phyloP scores from a whole-genome alignment of 768 basidiomycete genomes.

The Floccularia luteovirens region DNA sequence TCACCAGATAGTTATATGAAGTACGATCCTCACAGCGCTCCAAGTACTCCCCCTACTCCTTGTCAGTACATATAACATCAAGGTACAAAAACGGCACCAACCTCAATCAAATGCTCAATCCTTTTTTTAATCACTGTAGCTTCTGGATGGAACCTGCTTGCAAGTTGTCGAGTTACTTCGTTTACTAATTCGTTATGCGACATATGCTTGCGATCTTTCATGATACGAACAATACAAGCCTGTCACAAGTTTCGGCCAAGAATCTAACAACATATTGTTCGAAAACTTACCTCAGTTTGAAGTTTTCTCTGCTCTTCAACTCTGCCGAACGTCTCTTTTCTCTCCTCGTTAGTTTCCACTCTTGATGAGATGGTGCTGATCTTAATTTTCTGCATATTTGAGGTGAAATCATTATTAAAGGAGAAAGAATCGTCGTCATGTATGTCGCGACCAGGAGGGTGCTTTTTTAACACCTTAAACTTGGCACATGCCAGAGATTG shows the following conservation, averaged over 20 bases:
- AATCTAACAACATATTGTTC: not conserved
- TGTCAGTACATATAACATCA: conserved; percentile 1
- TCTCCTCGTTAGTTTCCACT: conserved; percentile 80
- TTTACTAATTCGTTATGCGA: conserved; percentile 82
- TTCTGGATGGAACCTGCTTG: conserved; percentile 80
- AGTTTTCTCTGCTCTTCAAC: conserved; percentile 90
- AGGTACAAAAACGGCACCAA: conserved; percentile 22
- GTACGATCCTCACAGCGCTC: conserved; percentile 84
- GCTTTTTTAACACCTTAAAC: conserved; percentile 86
- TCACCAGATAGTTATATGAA: conserved; percentile 76
- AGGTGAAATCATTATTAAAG: conserved; percentile 79
- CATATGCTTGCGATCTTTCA: conserved; percentile 94
- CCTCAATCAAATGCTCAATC: conserved; percentile 91
- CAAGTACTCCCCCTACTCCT: conserved; percentile 82
- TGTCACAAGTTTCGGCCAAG: conserved; percentile 19
- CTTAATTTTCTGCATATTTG: conserved; percentile 85
- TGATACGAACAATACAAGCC: conserved; percentile 96
- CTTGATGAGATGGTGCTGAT: conserved; percentile 85
- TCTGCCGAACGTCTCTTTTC: conserved; percentile 83
- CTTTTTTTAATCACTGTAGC: conserved; percentile 87
- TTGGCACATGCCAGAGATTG: conserved; percentile 96
- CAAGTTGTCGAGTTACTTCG: conserved; percentile 84
- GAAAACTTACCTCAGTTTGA: conserved; percentile 73
- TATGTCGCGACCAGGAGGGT: conserved; percentile 83
- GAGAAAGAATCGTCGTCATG: conserved; percentile 72